Evolutionary conservation across 2,329 filamentous ascomycete species (phyloP), one percentile per base, ranked within the genome.

Genomic region (Neofusicoccum ribis): DNA sequence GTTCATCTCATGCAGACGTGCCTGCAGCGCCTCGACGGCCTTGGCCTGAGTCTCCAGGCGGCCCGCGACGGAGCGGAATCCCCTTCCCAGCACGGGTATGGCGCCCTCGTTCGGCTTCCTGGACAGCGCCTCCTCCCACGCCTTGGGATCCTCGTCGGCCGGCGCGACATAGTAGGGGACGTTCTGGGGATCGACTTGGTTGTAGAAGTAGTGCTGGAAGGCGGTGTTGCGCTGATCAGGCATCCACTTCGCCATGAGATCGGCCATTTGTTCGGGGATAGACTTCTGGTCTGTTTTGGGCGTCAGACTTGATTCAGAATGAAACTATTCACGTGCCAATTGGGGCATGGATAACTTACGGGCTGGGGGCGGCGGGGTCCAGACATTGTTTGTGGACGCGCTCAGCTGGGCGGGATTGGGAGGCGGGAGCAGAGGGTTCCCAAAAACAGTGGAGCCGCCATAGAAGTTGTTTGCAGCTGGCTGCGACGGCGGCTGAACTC

Each of bases 181-280:
- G 73, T 86, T 85, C 61, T 87, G 85, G 72, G 90, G 87, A 68
- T 90, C 88, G 68, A 93, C 91, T 69, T 91, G 88, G 79, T 95
- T 95, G 83, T 95, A 96, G 76, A 95, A 92, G 81, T 94, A 94
- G 73, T 91, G 83, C 76, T 92, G 90, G 80, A 95, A 92, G 34
- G 86, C 86, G 71, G 90, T 93, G 73, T 87, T 87, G 23, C 87
- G 84, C 74, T 84, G 85, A 31, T 83, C 78, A 1, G 90, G 88
- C 67, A 91, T 84, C 91, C 91, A 95, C 79, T 93, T 93, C 67
- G 87, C 82, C 61, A 87, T 81, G 46, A 95, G 84, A 31, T 88
- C 82, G 67, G 84, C 82, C 76, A 93, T 91, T 76, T 94, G 91
- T 65, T 93, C 89, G 20, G 87, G 83, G 50, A 93, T 85, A 54